A percentile compares a stretch with the other conserved stretches of the same genome.
These are phyloP conservation scores for Quercus berberidifolia DNA, from an alignment of 306 rosid genomes.

Conservation along the genomic window DNA sequence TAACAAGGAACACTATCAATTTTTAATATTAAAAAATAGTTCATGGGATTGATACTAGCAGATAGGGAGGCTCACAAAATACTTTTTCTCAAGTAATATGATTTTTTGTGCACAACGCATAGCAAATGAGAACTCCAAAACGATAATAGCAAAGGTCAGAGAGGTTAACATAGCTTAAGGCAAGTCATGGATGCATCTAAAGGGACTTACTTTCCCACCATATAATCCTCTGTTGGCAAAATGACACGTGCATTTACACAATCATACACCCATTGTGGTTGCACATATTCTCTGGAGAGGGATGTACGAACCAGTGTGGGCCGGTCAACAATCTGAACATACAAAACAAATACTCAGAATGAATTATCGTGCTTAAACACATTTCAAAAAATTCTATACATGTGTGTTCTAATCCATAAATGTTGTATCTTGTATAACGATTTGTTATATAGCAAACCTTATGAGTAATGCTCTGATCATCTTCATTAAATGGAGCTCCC, in stretches of 20 bases:
- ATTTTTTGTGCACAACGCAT: not conserved
- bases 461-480: conserved; percentile 73
- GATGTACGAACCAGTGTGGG: conserved; percentile 66
- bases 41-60: not conserved
- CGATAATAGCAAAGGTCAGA: not conserved
- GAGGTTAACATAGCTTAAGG: not conserved
- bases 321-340: conserved; percentile 77
- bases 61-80: not conserved
- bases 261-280: conserved; percentile 96
- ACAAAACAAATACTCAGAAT: conserved; percentile 22
- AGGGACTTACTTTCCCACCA: conserved; percentile 76
- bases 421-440: not conserved
- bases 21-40: not conserved
- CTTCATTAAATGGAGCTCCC: conserved; percentile 75
- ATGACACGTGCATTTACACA: conserved; percentile 72
- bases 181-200: not conserved
- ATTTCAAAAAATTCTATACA: not conserved
- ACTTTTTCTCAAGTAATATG: not conserved
- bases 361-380: not conserved
- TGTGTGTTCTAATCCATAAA: not conserved
- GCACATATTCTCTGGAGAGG: conserved; percentile 79
- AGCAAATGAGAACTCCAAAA: not conserved
- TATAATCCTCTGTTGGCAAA: conserved; percentile 67
- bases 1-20: not conserved
- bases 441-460: conserved; percentile 48